Percentiles rank a stretch among this genome's conserved stretches.
phyloP scores from a whole-genome alignment of 129 eudicot genomes.

The Apium graveolens region DNA sequence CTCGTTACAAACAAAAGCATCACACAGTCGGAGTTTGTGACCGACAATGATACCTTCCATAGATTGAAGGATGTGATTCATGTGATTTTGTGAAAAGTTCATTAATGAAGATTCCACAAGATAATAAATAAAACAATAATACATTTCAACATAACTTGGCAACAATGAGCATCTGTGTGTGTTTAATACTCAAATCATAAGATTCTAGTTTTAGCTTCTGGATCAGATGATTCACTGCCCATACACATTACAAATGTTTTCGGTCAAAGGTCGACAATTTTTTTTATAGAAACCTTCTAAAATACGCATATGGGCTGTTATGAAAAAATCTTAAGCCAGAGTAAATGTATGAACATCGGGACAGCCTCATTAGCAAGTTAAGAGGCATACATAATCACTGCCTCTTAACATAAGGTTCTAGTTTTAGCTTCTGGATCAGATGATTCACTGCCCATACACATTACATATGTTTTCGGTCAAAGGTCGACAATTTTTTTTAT shows the following conservation, averaged over 20 bases:
- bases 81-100: neutral
- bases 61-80: neutral
- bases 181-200: neutral
- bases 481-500: neutral
- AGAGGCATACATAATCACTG: neutral
- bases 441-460: neutral
- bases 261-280: neutral
- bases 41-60: neutral
- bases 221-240: neutral
- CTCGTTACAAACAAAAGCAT: neutral
- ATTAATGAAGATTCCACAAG: neutral
- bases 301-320: neutral
- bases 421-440: neutral
- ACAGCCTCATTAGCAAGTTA: neutral
- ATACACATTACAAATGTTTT: neutral
- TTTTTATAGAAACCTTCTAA: neutral
- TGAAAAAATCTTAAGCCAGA: neutral
- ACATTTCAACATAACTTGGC: neutral
- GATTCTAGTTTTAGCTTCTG: slow-evolving; percentile 1
- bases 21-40: neutral
- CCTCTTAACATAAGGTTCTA: too few relatives aligned
- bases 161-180: neutral
- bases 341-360: neutral
- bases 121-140: neutral
- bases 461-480: neutral